Base-by-base conservation (phyloP, 345 rosid species). In the Rhizophora apiculata region DNA sequence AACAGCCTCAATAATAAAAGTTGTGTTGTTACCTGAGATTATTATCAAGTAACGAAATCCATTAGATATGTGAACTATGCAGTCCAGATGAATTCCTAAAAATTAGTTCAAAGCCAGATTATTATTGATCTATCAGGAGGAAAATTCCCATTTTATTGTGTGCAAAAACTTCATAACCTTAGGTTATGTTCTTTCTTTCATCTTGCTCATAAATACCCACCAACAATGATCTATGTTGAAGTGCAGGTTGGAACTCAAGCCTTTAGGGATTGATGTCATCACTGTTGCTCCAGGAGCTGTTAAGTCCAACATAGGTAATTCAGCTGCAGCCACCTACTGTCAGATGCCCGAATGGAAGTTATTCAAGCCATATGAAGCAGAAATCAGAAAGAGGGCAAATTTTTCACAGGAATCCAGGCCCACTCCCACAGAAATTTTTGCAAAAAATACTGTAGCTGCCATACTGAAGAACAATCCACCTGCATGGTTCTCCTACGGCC, bases 311-410 rank as follows among this genome's bases (percentile, higher is more conserved):
- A 83, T 91, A 13, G 95, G 85, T 53, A 88, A 77, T 67, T 79
- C 91, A 39, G 92, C 95, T 22, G 11, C 74, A 31, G 76, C 86
- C 9, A 82, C 56, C 82, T 85, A 83, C 83, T 75, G 74, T 63
- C 68, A 71, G 72, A 80, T 94, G 93, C 95, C 98, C 0, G 91
- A 94, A 72, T 86, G 85, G 88, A 87, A 87, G 75, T 76, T 94
- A 55, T 91, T 82, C 81, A 89, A 84, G 79, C 89, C 88, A 73
- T 91, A 78, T 15, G 91, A 85, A 77, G 79, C 69, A 49, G 87
- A 74, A 27, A 89, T 88, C 70, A 79, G 73, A 57, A 83, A 76
- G 26, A 85, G 97, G 56, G 89, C 92, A 8, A 32, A 74, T 36
- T 36, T 87, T 46, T 88, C 91, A 9, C 96, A 89, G 74, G 75